These are phyloP conservation scores for Podaxis sp. DNA, from an alignment of 768 basidiomycete species.

Conservation along the genomic window DNA sequence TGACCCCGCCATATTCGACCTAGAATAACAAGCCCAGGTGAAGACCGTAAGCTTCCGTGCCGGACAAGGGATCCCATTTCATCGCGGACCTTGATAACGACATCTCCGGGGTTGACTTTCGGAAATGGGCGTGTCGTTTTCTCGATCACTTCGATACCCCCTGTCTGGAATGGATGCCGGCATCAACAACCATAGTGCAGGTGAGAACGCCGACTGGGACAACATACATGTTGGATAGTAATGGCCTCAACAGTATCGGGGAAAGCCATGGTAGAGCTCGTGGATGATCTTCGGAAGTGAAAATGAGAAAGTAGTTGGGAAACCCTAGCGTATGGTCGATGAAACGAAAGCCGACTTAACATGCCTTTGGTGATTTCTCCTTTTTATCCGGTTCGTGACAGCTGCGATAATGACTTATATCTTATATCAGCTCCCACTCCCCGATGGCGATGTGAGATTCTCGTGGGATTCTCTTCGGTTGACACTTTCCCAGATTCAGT, in stretches of 20 bases:
- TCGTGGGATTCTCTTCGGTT: not conserved
- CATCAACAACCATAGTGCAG: not conserved
- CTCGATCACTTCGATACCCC: conserved; percentile 76
- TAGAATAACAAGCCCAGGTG: conserved; percentile 22
- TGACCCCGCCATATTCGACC: conserved; percentile 78
- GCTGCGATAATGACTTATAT: not conserved
- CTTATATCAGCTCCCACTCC: conserved; percentile 9
- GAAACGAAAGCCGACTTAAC: conserved; percentile 12
- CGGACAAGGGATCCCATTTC: not conserved
- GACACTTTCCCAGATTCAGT: not conserved
- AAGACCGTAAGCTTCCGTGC: not conserved
- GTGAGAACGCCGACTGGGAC: not conserved
- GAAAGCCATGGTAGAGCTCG: conserved; percentile 40
- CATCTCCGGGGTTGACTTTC: conserved; percentile 52
- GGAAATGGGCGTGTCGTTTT: conserved; percentile 70
- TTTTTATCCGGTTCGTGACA: conserved; percentile 4
- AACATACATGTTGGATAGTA: conserved; percentile 54
- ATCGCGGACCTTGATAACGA: conserved; percentile 44
- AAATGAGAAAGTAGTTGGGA: conserved; percentile 26
- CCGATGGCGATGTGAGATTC: conserved; percentile 5
- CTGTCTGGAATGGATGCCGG: conserved; percentile 37
- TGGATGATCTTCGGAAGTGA: conserved; percentile 15
- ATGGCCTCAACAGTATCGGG: conserved; percentile 69
- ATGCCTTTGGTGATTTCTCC: not conserved
- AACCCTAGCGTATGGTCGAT: conserved; percentile 17